Conservation (phyloP, 345 rosid genomes). For the Eutrema yunnanense region DNA sequence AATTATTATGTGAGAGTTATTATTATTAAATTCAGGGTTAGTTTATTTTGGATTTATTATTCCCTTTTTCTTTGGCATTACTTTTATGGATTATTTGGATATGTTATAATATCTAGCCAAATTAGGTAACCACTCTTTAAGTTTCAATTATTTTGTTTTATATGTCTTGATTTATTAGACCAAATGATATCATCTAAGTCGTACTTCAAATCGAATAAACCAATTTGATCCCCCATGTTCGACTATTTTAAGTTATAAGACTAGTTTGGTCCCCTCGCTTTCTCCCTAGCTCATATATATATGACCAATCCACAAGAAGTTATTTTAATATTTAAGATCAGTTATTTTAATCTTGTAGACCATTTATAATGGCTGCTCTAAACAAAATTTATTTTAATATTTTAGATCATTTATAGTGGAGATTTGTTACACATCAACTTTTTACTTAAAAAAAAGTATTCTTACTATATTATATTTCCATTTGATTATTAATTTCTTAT, state of each 20-base stretch:
- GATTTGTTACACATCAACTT: too few relatives aligned
- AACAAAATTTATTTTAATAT: too few relatives aligned
- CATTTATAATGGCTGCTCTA: too few relatives aligned
- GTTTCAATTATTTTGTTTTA: constrained; percentile 22
- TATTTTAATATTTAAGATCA: background rate
- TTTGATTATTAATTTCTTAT: too few relatives aligned
- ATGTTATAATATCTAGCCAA: constrained; percentile 13
- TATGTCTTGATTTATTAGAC: constrained; percentile 11
- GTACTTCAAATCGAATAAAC: constrained; percentile 6
- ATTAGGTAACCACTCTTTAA: constrained; percentile 15
- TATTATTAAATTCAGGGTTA: background rate
- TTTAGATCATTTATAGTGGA: too few relatives aligned
- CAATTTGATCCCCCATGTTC: constrained; percentile 15
- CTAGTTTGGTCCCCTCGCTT: background rate
- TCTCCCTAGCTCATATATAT: background rate
- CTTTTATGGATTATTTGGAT: background rate
- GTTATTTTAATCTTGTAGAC: too few relatives aligned
- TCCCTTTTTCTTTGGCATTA: background rate
- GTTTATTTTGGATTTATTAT: background rate
- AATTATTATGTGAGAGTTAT: constrained; percentile 16
- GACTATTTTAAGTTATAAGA: constrained; percentile 5
- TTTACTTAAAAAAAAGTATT: too few relatives aligned
- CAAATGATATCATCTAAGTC: constrained; percentile 14
- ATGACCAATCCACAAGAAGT: background rate
- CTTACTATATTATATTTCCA: too few relatives aligned